Evolutionary conservation across 768 basidiomycete species (phyloP), one percentile per base, ranked within the genome.

Genomic region (Rhizopogon rudus): DNA sequence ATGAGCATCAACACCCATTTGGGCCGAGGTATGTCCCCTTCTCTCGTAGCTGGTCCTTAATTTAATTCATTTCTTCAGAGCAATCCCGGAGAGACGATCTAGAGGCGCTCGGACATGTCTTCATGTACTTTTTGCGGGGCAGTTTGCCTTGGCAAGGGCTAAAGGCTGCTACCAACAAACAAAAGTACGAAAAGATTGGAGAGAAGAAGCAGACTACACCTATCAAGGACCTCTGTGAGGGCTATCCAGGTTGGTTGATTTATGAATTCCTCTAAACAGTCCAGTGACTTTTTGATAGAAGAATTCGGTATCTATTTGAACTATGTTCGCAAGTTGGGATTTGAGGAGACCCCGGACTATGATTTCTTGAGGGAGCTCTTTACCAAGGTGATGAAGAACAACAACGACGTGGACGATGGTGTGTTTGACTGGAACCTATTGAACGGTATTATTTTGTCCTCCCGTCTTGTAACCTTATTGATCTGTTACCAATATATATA

Each of bases 1-100:
- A 99, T 99, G 97, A 93, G 91, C 70, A 98, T 99, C 72, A 99
- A 99, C 72, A 99, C 97, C 51, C 97, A 99, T 78, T 71, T 99
- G 55, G 97, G 97, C 41, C 81, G 97, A 77, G 95, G 94, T 94
- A 69, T 60, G 77, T 69, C 44, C 20, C 40, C 40, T 3, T 25
- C 43, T 35, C 29, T 55, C 46, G 16, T 48, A 41, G 55, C 55
- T 37, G 45, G 54, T 55, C 17, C 44, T 35, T 53, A 45, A 39
- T 54, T 54, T 20, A 61, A 39, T 12, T 40, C 41, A 44, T 57
- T 14, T 25, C 48, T 59, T 44, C 60, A 91, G 88, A 93, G 71
- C 91, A 93, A 77, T 92, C 91, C 16, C 81, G 97, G 58, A 81
- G 97, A 71, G 97, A 99, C 72, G 97, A 99, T 73, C 77, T 99